phyloP scores from a whole-genome alignment of 2,329 filamentous ascomycete genomes.

The Pseudogymnoascus sp. region DNA sequence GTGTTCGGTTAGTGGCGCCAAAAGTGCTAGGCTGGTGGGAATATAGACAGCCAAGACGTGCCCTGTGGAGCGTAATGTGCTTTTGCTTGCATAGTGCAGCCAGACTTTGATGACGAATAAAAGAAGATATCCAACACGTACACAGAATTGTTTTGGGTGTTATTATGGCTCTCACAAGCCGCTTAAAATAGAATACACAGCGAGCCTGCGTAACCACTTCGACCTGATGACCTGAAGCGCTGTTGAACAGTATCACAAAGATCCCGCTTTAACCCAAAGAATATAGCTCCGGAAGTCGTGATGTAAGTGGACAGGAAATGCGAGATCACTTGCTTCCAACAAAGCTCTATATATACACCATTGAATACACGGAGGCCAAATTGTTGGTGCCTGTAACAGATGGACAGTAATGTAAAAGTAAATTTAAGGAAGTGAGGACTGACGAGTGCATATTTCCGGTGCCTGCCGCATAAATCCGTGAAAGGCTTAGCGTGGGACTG shows the following conservation, averaged over 20 bases:
- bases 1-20: conserved; percentile 51
- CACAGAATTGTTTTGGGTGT: background rate
- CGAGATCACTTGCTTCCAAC: background rate
- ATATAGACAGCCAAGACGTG: background rate
- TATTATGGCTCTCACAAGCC: background rate
- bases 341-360: background rate
- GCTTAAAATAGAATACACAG: background rate
- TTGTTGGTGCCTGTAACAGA: background rate
- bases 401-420: background rate
- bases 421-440: background rate
- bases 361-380: background rate
- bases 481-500: conserved; percentile 1
- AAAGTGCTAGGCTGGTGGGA: conserved; percentile 1
- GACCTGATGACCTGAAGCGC: background rate
- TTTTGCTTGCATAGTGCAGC: conserved; percentile 6
- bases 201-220: background rate
- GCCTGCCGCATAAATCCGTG: conserved; percentile 8
- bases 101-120: conserved; percentile 6
- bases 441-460: conserved; percentile 2
- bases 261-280: background rate
- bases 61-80: background rate
- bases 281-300: background rate
- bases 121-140: conserved; percentile 1
- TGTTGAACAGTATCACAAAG: background rate
- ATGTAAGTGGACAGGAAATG: background rate